Percentiles rank a stretch among this genome's conserved stretches.
phyloP scores from a whole-genome alignment of 805 yeast species.

The Yarrowia sp. region DNA sequence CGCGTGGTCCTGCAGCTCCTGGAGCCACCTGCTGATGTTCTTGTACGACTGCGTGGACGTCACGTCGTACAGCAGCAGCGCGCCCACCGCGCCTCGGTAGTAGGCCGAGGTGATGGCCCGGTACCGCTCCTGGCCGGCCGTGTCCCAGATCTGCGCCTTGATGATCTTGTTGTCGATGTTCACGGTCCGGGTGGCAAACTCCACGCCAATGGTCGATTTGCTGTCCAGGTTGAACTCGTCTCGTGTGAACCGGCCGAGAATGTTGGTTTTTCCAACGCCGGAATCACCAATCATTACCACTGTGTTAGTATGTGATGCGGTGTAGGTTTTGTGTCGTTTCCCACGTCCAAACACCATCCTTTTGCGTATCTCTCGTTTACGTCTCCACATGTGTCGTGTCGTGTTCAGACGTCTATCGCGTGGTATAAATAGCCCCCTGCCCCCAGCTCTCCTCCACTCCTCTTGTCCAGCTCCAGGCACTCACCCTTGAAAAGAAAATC shows the following conservation, averaged over 20 bases:
- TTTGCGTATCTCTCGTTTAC: not conserved
- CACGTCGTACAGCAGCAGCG: conserved; percentile 92
- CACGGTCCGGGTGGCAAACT: conserved; percentile 94
- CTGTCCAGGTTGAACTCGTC: conserved; percentile 95
- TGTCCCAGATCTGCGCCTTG: conserved; percentile 98
- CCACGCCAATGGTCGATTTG: conserved; percentile 96
- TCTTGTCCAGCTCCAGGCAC: conserved; percentile 30
- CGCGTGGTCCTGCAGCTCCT: conserved; percentile 94
- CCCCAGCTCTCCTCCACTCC: too few relatives aligned
- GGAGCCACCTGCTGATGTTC: conserved; percentile 91
- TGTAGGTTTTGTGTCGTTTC: too few relatives aligned
- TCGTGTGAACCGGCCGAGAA: conserved; percentile 90
- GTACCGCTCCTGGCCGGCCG: conserved; percentile 99
- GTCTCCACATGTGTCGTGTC: not conserved
- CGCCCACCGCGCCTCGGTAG: conserved; percentile 98
- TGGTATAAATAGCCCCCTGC: not conserved
- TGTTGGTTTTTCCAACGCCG: conserved; percentile 95
- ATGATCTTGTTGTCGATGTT: conserved; percentile 95
- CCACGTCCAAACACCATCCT: too few relatives aligned
- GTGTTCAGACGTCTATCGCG: not conserved
- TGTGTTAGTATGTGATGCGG: conserved; percentile 41
- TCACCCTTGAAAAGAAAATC: conserved; percentile 82
- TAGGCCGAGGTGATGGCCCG: conserved; percentile 97
- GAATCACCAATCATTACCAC: conserved; percentile 97
- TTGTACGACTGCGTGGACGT: conserved; percentile 89